Evolutionary conservation across 345 rosid genomes (phyloP), one percentile per base, ranked within the genome.

Genomic region (Rhizophora apiculata): DNA sequence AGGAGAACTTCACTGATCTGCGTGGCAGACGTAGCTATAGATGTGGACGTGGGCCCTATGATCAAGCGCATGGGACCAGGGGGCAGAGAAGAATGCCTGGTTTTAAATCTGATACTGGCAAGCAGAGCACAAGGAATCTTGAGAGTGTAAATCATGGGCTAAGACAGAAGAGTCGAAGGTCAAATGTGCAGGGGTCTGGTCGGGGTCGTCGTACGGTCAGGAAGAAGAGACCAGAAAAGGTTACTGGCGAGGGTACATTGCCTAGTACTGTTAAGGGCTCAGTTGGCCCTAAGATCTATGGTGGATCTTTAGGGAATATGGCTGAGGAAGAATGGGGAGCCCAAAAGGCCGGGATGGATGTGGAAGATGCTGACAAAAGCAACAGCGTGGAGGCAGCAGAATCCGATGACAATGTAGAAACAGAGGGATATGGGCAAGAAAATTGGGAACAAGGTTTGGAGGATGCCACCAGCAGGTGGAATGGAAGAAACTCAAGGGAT

Each of bases 191-290:
- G 75, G 72, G 67, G 54, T 74, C 86, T 63, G 86, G 87, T 67
- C 81, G 95, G 43, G 97, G 99, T 53, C 94, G 89, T 9, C 76
- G 97, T 39, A 96, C 99, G 0, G 85, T 85, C 70, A 83, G 99
- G 71, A 96, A 78, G 87, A 81, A 85, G 68, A 88, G 96, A 78
- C 81, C 86, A 24, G 98, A 85, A 59, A 88, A 82, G 80, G 78
- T 65, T 69, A 62, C 58, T 31, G 79, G 57, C 27, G 77, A 76
- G 32, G 74, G 72, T 27, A 59, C 72, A 34, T 60, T 74, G 22
- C 60, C 70, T 30, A 62, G 73, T 34, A 71, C 68, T 11, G 30
- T 69, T 76, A 68, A 49, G 20, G 73, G 69, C 53, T 65, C 63
- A 15, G 63, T 20, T 43, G 67, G 73, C 64, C 72, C 81, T 9